phyloP scores from a whole-genome alignment of 2,329 filamentous ascomycete genomes.

The Magnaporthiopsis poae region DNA sequence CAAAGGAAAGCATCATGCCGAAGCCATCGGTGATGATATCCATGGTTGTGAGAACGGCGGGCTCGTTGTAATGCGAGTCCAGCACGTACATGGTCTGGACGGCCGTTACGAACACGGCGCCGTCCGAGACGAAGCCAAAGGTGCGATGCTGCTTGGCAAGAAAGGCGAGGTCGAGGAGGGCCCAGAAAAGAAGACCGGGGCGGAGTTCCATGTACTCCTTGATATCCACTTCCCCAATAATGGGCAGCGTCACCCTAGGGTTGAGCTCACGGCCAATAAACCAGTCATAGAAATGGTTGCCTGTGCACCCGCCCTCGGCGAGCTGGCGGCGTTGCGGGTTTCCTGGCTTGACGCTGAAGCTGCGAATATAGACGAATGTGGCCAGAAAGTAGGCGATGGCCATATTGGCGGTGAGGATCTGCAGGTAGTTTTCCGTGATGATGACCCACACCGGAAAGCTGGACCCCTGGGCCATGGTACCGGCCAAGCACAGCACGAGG shows the following conservation, averaged over 20 bases:
- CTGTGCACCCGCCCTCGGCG: constrained; percentile 69
- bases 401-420: constrained; percentile 74
- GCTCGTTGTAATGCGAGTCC: constrained; percentile 78
- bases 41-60: constrained; percentile 83
- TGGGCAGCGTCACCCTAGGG: constrained; percentile 66
- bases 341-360: constrained; percentile 45
- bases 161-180: constrained; percentile 73
- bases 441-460: constrained; percentile 85
- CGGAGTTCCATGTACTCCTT: constrained; percentile 83
- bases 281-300: constrained; percentile 87
- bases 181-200: constrained; percentile 85
- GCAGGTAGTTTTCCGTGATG: constrained; percentile 81
- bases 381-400: constrained; percentile 52
- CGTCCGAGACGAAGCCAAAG: constrained; percentile 72
- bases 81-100: constrained; percentile 77
- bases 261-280: constrained; percentile 95
- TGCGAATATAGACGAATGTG: constrained; percentile 65
- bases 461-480: constrained; percentile 66
- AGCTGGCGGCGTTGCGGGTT: constrained; percentile 58
- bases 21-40: constrained; percentile 90
- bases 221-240: constrained; percentile 79
- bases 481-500: constrained; percentile 59
- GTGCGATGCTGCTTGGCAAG: constrained; percentile 79
- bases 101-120: constrained; percentile 66
- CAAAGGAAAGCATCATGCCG: constrained; percentile 84